A percentile compares a stretch with the other conserved stretches of the same genome.
Evolutionary conservation across 352 stramenopile genomes (phyloP).

Genomic region (Nothophytophthora sp.): DNA sequence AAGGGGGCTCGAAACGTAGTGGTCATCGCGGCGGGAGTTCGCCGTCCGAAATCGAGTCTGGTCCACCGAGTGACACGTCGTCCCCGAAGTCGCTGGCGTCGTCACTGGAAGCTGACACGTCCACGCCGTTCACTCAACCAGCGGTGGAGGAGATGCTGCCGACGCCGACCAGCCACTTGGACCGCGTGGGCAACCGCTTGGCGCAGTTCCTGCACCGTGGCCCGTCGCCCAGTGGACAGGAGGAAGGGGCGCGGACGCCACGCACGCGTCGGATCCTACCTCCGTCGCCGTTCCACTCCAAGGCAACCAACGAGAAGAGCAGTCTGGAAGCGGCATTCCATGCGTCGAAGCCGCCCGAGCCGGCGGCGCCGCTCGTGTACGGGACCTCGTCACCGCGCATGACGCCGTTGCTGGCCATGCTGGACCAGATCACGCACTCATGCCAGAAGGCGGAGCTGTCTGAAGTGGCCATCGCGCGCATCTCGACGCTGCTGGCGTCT

Average conservation of each 20-base stretch:
- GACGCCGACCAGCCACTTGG: conserved; percentile 15
- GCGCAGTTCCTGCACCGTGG: conserved; percentile 16
- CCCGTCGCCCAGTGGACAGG: background rate
- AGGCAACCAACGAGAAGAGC: conserved; percentile 5
- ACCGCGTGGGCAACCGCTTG: conserved; percentile 21
- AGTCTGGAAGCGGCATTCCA: no score
- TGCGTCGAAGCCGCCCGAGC: no score
- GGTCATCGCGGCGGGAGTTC: conserved; percentile 30
- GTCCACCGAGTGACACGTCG: conserved; percentile 15
- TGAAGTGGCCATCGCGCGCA: conserved; percentile 54
- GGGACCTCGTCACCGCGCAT: conserved; percentile 33
- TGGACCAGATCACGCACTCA: conserved; percentile 47
- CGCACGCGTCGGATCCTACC: conserved; percentile 2
- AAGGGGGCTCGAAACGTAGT: conserved; percentile 21
- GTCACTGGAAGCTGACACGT: conserved; percentile 3
- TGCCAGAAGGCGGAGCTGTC: conserved; percentile 55
- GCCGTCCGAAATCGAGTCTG: conserved; percentile 20
- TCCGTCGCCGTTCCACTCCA: background rate
- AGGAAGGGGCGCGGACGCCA: conserved; percentile 2
- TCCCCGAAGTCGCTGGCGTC: conserved; percentile 6
- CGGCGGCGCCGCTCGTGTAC: conserved; percentile 16
- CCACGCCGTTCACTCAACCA: background rate
- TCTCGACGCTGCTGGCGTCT: conserved; percentile 57
- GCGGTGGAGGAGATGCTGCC: conserved; percentile 8
- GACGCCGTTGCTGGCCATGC: conserved; percentile 28